A percentile compares a stretch with the other conserved stretches of the same genome.
phyloP scores from a whole-genome alignment of 306 rosid genomes.

The Rosa rugosa region DNA sequence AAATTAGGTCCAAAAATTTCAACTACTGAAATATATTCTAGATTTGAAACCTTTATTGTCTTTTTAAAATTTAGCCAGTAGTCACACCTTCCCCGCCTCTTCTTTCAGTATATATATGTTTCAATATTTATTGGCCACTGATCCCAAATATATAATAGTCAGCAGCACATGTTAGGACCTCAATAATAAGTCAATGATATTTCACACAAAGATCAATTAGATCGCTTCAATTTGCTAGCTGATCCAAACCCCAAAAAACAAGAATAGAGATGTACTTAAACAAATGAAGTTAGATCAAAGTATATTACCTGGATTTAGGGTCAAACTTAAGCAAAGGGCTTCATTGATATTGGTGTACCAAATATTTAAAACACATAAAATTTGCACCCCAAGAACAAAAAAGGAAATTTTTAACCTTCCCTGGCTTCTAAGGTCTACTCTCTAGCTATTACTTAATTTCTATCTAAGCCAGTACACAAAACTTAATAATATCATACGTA shows the following conservation, averaged over 20 bases:
- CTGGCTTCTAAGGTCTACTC: conserved; percentile 21
- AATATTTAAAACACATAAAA: conserved; percentile 12
- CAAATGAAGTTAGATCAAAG: conserved; percentile 9
- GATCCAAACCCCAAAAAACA: background rate
- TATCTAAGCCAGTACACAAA: background rate
- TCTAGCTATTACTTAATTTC: background rate
- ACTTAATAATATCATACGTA: background rate
- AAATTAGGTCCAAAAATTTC: too few relatives aligned
- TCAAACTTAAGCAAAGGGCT: conserved; percentile 22
- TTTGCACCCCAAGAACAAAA: conserved; percentile 13
- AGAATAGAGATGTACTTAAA: background rate
- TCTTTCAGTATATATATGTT: background rate
- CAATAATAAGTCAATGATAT: background rate
- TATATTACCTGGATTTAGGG: background rate
- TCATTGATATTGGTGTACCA: conserved; percentile 31
- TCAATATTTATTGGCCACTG: background rate
- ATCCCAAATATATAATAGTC: background rate
- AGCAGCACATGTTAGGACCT: background rate
- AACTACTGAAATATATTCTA: too few relatives aligned
- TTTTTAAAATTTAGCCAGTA: background rate
- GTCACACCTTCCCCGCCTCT: background rate
- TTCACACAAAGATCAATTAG: conserved; percentile 11
- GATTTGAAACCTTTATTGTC: too few relatives aligned
- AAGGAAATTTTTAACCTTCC: background rate
- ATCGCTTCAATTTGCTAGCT: background rate